Conservation (phyloP, 768 basidiomycete genomes). For the Hypholoma fasciculare region DNA sequence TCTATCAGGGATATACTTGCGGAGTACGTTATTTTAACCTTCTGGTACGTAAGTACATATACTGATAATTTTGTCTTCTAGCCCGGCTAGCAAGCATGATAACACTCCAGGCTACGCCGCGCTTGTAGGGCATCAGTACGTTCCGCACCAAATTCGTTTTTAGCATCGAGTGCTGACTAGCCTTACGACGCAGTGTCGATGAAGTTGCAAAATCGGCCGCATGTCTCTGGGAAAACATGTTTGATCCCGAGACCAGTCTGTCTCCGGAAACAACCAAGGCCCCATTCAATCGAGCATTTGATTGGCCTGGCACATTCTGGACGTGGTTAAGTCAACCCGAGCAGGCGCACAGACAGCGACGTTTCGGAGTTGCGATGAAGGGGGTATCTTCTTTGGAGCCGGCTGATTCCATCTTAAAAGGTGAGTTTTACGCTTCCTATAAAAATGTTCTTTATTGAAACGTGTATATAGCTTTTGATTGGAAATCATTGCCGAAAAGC, state of each 20-base stretch:
- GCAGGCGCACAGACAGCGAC: slow-evolving; percentile 24
- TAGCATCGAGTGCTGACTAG: background rate
- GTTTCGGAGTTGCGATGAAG: slow-evolving; percentile 26
- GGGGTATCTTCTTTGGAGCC: slow-evolving; percentile 19
- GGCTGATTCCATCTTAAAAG: slow-evolving; percentile 15
- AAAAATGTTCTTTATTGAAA: background rate
- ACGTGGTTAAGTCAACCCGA: slow-evolving; percentile 20
- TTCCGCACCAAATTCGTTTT: no score
- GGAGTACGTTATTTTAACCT: slow-evolving; percentile 17
- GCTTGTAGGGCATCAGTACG: slow-evolving; percentile 21
- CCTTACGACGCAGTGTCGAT: background rate
- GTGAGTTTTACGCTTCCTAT: background rate
- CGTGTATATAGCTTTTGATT: slow-evolving; percentile 50
- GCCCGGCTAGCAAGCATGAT: slow-evolving; percentile 26
- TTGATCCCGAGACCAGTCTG: slow-evolving; percentile 21
- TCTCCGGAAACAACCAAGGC: slow-evolving; percentile 12
- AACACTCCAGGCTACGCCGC: slow-evolving; percentile 27
- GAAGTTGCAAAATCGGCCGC: slow-evolving; percentile 24
- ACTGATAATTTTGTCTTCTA: slow-evolving; percentile 2
- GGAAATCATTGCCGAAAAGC: slow-evolving; percentile 49
- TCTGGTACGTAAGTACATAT: no score
- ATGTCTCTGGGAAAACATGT: slow-evolving; percentile 26
- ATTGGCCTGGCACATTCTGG: slow-evolving; percentile 17
- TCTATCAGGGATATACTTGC: slow-evolving; percentile 23
- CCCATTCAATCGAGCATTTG: slow-evolving; percentile 19